phyloP scores from a whole-genome alignment of 805 yeast genomes.

The Ogataea degrootiae region DNA sequence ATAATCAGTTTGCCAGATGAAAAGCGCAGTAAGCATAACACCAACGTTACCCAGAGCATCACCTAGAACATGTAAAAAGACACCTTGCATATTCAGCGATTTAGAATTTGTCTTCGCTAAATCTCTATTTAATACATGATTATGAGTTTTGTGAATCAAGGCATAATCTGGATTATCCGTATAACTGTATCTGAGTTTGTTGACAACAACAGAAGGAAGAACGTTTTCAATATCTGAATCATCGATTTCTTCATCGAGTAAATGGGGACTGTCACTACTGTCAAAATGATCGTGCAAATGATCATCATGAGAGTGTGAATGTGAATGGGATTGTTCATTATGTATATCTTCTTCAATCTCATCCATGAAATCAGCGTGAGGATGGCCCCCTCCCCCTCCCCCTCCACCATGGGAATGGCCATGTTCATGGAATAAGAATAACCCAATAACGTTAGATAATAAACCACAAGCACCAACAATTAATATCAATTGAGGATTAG shows the following conservation, averaged over 20 bases:
- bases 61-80: conserved; percentile 89
- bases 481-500: conserved; percentile 78
- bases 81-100: conserved; percentile 97
- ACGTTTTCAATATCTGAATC: conserved; percentile 24
- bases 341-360: conserved; percentile 13
- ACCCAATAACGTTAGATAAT: conserved; percentile 75
- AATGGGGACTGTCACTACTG: conserved; percentile 1
- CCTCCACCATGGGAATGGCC: conserved; percentile 51
- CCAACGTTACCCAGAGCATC: conserved; percentile 96
- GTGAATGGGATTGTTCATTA: conserved; percentile 14
- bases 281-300: conserved; percentile 13
- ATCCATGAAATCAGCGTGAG: conserved; percentile 21
- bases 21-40: conserved; percentile 81
- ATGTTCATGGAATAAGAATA: conserved; percentile 84
- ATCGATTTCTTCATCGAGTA: conserved; percentile 1
- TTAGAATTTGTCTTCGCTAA: conserved; percentile 30
- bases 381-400: conserved; percentile 30
- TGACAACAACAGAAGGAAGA: conserved; percentile 26
- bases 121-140: conserved; percentile 19
- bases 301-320: conserved; percentile 12
- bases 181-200: conserved; percentile 10
- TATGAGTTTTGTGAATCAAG: conserved; percentile 19
- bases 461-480: conserved; percentile 83
- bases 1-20: conserved; percentile 91
- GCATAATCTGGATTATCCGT: conserved; percentile 8